Conservation (phyloP, 169 alveolate species). For the Plasmodium inui region DNA sequence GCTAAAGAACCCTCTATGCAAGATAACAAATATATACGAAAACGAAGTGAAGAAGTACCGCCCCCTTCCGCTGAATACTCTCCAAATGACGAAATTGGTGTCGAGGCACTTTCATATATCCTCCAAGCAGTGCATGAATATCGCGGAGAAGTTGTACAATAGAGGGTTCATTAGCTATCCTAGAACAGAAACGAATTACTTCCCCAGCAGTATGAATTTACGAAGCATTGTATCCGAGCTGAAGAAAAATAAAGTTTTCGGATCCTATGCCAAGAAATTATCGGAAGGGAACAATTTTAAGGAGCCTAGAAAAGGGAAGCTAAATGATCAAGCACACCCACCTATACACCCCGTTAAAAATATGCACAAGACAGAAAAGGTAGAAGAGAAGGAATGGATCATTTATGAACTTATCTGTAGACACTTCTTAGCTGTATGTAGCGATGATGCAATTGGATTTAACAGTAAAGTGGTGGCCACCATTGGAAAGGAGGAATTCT, state of each 20-base stretch:
- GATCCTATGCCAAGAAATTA: slow-evolving; percentile 91
- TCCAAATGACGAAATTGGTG: slow-evolving; percentile 92
- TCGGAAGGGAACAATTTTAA: slow-evolving; percentile 12
- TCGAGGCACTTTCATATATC: slow-evolving; percentile 90
- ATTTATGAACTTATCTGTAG: slow-evolving; percentile 87
- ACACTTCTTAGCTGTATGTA: slow-evolving; percentile 89
- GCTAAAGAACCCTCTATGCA: slow-evolving; percentile 59
- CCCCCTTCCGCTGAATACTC: slow-evolving; percentile 95
- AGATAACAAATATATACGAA: slow-evolving; percentile 59
- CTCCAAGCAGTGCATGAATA: slow-evolving; percentile 93
- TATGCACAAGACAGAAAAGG: slow-evolving; percentile 83
- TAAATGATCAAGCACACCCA: slow-evolving; percentile 99
- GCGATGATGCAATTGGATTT: slow-evolving; percentile 86
- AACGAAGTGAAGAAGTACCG: slow-evolving; percentile 77
- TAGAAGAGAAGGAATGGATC: slow-evolving; percentile 82
- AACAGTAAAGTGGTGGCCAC: slow-evolving; percentile 80
- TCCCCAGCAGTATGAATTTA: slow-evolving; percentile 92
- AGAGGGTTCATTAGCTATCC: slow-evolving; percentile 97
- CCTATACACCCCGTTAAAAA: slow-evolving; percentile 99
- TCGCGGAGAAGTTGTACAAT: slow-evolving; percentile 97
- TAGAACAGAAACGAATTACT: slow-evolving; percentile 98
- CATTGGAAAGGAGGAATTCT: slow-evolving; percentile 54
- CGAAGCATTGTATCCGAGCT: slow-evolving; percentile 85
- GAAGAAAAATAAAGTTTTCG: slow-evolving; percentile 88
- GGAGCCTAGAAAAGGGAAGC: slow-evolving; percentile 91